Percentiles rank a stretch among this genome's conserved stretches.
Conservation (phyloP, 306 rosid genomes). For the Gastrolobium villosum region DNA sequence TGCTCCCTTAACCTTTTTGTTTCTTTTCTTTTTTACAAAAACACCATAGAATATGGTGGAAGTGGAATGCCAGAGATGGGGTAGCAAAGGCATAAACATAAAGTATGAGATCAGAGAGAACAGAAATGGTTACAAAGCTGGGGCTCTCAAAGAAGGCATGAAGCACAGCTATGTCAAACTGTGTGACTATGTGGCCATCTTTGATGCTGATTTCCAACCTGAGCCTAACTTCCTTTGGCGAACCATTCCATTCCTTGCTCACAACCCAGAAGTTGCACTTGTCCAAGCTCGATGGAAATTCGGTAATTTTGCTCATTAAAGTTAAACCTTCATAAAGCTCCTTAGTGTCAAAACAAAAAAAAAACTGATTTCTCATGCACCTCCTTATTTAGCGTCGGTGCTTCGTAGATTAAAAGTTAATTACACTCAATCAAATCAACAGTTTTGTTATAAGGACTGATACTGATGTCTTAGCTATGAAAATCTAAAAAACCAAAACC, state of each 20-base stretch:
- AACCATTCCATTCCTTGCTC: constrained; percentile 74
- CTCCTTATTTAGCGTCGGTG: neutral
- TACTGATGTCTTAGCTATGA: constrained; percentile 2
- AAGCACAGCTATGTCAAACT: constrained; percentile 83
- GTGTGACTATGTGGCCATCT: constrained; percentile 87
- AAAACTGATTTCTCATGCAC: neutral
- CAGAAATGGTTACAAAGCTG: constrained; percentile 94
- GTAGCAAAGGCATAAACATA: constrained; percentile 84
- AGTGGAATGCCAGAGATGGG: constrained; percentile 83
- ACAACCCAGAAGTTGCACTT: constrained; percentile 73
- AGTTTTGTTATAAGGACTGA: neutral
- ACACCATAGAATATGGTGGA: constrained; percentile 72
- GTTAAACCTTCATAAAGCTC: constrained; percentile 24
- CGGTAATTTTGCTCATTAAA: constrained; percentile 52
- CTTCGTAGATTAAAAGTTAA: neutral
- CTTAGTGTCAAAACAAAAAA: neutral
- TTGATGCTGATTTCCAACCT: constrained; percentile 97
- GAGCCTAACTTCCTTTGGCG: constrained; percentile 84
- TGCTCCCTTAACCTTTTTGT: neutral
- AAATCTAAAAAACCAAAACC: too few relatives aligned
- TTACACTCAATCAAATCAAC: neutral
- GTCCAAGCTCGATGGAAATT: constrained; percentile 97
- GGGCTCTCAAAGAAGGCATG: constrained; percentile 92
- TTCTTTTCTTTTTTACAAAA: neutral
- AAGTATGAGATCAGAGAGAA: constrained; percentile 86